Evolutionary conservation across 2,329 filamentous ascomycete species (phyloP).

Genomic region (Penicillium palitans): DNA sequence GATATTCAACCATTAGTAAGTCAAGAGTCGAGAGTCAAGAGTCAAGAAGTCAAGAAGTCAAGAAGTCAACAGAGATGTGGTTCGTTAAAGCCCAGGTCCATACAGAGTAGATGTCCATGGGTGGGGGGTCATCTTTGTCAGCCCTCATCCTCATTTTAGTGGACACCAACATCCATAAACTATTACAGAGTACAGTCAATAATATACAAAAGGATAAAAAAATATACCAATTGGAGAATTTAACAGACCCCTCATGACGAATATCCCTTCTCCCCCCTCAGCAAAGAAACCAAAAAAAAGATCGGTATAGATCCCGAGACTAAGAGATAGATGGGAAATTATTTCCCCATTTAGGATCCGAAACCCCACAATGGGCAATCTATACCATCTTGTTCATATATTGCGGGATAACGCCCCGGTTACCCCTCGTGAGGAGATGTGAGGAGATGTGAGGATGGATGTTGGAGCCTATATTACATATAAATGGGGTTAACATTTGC

Average conservation of each 20-base stretch:
- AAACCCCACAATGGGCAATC: background rate
- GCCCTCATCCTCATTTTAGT: background rate
- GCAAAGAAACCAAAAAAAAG: background rate
- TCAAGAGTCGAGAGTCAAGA: too few relatives aligned
- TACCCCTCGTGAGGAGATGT: constrained; percentile 3
- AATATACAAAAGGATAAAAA: background rate
- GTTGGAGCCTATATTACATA: background rate
- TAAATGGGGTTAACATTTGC: background rate
- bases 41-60: too few relatives aligned
- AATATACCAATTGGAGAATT: background rate
- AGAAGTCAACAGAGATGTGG: background rate
- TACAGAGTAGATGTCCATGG: too few relatives aligned
- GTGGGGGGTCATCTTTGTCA: background rate
- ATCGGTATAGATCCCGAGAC: background rate
- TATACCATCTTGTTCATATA: background rate
- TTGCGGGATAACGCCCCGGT: background rate
- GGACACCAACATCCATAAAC: background rate
- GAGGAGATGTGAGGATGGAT: background rate
- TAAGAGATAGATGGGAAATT: background rate
- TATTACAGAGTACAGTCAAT: too few relatives aligned
- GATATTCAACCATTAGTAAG: too few relatives aligned
- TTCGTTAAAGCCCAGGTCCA: background rate
- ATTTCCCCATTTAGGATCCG: constrained; percentile 3
- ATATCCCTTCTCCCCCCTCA: background rate
- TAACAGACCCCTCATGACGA: background rate